phyloP scores from a whole-genome alignment of 768 basidiomycete genomes.

The Suillus luteus region DNA sequence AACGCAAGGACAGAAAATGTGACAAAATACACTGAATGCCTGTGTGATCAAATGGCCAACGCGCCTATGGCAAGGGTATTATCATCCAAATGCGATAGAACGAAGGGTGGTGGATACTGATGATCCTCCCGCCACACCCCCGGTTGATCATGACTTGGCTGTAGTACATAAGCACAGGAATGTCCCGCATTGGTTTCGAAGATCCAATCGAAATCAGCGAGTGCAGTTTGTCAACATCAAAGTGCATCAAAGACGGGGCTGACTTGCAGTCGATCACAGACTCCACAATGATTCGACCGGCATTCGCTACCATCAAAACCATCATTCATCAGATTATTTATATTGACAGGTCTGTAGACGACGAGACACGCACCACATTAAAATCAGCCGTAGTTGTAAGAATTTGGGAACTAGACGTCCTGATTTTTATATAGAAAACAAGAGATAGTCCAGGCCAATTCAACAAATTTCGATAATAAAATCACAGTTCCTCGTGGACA shows the following conservation, averaged over 20 bases:
- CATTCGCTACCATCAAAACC: slow-evolving; percentile 8
- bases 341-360: not conserved
- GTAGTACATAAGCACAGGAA: not conserved
- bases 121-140: not conserved
- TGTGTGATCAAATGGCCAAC: not conserved
- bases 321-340: not conserved
- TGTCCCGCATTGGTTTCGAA: not conserved
- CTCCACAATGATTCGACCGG: not conserved
- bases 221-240: not conserved
- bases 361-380: slow-evolving; percentile 39
- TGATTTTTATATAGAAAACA: not conserved
- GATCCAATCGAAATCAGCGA: not conserved
- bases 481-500: slow-evolving; percentile 27
- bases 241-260: not conserved
- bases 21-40: too few species aligned
- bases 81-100: not conserved
- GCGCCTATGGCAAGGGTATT: not conserved
- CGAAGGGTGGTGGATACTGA: not conserved
- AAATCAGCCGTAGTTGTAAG: slow-evolving; percentile 18
- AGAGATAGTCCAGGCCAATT: not conserved
- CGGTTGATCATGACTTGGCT: not conserved
- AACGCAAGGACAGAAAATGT: not conserved
- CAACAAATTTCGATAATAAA: not conserved
- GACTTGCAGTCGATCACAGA: not conserved
- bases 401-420: not conserved